Evolutionary conservation across 2,329 filamentous ascomycete genomes (phyloP).

Genomic region (Chaetomiaceae sp.): DNA sequence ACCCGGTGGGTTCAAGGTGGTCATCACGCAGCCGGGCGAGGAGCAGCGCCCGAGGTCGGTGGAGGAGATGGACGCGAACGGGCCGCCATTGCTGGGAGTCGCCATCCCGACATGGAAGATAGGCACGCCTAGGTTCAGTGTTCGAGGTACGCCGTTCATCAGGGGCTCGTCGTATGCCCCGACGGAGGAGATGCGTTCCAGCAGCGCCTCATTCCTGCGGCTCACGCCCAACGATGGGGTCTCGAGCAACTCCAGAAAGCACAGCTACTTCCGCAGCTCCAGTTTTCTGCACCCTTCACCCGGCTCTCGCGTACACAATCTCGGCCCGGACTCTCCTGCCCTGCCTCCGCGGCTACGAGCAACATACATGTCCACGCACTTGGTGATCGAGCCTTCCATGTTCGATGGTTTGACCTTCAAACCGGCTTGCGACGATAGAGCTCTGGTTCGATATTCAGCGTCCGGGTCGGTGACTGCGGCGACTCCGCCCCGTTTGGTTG

Average conservation of each 20-base stretch:
- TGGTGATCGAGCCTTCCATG: conserved; percentile 63
- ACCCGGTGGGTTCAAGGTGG: conserved; percentile 67
- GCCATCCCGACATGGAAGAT: conserved; percentile 79
- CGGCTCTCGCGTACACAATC: conserved; percentile 25
- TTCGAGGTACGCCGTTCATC: conserved; percentile 67
- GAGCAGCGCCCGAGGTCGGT: conserved; percentile 56
- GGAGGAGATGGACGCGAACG: conserved; percentile 44
- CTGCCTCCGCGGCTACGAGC: conserved; percentile 38
- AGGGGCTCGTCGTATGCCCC: conserved; percentile 76
- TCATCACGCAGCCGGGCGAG: conserved; percentile 66
- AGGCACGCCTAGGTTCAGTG: conserved; percentile 74
- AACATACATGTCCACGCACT: conserved; percentile 43
- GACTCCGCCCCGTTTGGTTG: conserved; percentile 82
- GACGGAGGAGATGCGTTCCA: conserved; percentile 64
- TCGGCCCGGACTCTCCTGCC: conserved; percentile 33
- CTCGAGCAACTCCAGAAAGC: conserved; percentile 30
- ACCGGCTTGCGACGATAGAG: conserved; percentile 68
- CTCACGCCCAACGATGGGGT: conserved; percentile 33
- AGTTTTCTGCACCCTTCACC: conserved; percentile 29
- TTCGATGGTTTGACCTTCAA: conserved; percentile 77
- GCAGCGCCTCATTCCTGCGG: conserved; percentile 46
- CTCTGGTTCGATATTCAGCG: conserved; percentile 75
- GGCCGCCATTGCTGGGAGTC: conserved; percentile 58
- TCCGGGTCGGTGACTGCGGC: conserved; percentile 75
- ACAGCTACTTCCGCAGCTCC: conserved; percentile 35